Percentiles rank a stretch among this genome's conserved stretches.
These are phyloP conservation scores for Trametes gibbosa DNA, from an alignment of 768 basidiomycete species.

Conservation along the genomic window DNA sequence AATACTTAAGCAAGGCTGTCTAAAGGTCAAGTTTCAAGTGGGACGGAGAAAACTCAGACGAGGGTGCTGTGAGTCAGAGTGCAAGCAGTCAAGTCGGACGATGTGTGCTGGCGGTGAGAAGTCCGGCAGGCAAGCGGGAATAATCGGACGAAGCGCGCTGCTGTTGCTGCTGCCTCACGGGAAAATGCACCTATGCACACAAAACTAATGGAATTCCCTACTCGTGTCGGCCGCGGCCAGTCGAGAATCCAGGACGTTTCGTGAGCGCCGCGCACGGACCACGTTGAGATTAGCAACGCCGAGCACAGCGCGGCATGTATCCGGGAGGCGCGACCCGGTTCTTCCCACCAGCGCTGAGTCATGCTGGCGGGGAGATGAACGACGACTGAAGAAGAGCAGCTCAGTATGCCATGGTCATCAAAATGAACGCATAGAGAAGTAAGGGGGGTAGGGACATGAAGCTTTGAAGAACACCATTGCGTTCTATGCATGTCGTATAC, in stretches of 20 bases:
- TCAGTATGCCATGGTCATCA: neutral
- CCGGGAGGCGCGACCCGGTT: neutral
- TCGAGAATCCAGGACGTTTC: neutral
- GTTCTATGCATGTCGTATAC: too few relatives aligned
- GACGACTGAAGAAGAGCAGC: too few relatives aligned
- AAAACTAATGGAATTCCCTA: neutral
- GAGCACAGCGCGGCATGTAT: neutral
- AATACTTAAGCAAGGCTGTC: too few relatives aligned
- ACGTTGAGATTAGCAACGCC: neutral
- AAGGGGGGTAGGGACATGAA: neutral
- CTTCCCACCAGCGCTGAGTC: conserved; percentile 10
- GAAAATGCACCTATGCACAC: neutral
- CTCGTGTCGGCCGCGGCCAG: neutral
- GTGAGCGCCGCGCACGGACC: conserved; percentile 10
- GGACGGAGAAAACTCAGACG: too few relatives aligned
- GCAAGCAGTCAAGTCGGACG: too few relatives aligned
- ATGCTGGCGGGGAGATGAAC: neutral
- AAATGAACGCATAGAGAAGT: neutral
- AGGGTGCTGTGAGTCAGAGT: too few relatives aligned
- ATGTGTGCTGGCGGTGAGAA: neutral
- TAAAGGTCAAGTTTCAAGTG: too few relatives aligned
- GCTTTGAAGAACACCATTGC: too few relatives aligned
- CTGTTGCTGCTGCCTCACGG: neutral
- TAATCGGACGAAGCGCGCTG: neutral
- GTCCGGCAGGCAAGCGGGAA: neutral